These are phyloP conservation scores for Cyphellophora attinorum DNA, from an alignment of 2,329 filamentous ascomycete genomes.

Conservation along the genomic window DNA sequence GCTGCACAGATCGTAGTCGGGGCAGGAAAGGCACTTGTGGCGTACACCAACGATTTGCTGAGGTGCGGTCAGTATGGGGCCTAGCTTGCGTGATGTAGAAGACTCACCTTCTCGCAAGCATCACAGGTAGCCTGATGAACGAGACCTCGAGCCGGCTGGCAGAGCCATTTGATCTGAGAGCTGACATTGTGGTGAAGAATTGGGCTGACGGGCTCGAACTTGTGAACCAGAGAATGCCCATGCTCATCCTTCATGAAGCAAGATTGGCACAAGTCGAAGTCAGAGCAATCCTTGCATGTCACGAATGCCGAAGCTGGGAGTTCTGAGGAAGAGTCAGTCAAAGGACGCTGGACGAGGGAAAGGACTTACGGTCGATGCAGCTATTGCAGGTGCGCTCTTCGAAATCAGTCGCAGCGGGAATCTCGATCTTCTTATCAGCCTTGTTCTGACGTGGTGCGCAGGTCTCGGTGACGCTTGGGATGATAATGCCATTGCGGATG, in stretches of 20 bases:
- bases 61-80: no score
- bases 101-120: conserved; percentile 65
- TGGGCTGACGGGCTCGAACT: conserved; percentile 58
- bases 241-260: conserved; percentile 72
- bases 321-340: conserved; percentile 36
- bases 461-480: conserved; percentile 77
- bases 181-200: conserved; percentile 50
- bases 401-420: conserved; percentile 8
- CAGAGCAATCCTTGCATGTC: conserved; percentile 73
- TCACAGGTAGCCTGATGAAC: conserved; percentile 87
- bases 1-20: conserved; percentile 92
- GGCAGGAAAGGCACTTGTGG: conserved; percentile 94
- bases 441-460: conserved; percentile 52
- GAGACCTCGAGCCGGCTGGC: conserved; percentile 69
- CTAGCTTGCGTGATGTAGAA: no score
- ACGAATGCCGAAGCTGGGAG: conserved; percentile 71
- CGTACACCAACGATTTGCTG: conserved; percentile 75
- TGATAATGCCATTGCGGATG: conserved; percentile 66
- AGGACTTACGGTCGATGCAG: conserved; percentile 49
- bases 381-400: conserved; percentile 48
- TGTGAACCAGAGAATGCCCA: conserved; percentile 83
- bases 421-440: conserved; percentile 11
- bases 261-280: conserved; percentile 81
- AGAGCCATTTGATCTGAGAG: conserved; percentile 53
- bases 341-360: background rate